phyloP scores from a whole-genome alignment of 306 rosid species.

The Dryas drummondii region DNA sequence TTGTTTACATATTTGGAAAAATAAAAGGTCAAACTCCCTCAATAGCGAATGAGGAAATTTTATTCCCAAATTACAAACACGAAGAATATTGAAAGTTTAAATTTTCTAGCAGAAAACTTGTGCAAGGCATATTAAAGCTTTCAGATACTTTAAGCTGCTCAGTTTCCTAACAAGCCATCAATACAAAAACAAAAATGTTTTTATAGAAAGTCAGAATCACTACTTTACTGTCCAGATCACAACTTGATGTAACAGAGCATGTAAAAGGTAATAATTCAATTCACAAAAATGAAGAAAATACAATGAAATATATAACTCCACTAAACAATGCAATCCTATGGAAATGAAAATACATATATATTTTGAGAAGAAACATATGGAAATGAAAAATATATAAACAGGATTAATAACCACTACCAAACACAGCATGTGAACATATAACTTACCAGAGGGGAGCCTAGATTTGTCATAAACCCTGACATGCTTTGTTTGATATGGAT shows the following conservation, averaged over 20 bases:
- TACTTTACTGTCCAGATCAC: background rate
- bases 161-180: background rate
- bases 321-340: background rate
- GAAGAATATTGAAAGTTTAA: background rate
- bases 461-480: conserved; percentile 61
- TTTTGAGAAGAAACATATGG: background rate
- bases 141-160: background rate
- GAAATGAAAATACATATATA: background rate
- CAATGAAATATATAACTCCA: background rate
- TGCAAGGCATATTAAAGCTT: background rate
- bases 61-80: background rate
- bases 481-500: conserved; percentile 54
- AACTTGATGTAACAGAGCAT: background rate
- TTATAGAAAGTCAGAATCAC: background rate
- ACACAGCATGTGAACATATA: background rate
- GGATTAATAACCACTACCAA: conserved; percentile 2
- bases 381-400: background rate
- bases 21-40: background rate
- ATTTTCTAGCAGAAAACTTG: background rate
- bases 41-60: background rate
- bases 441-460: conserved; percentile 91
- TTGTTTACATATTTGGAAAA: background rate
- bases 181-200: background rate
- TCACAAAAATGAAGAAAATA: background rate
- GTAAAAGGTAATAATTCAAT: background rate